Percentiles rank a stretch among this genome's conserved stretches.
Conservation (phyloP, 495 filamentous ascomycete species). For the Podospora didyma region DNA sequence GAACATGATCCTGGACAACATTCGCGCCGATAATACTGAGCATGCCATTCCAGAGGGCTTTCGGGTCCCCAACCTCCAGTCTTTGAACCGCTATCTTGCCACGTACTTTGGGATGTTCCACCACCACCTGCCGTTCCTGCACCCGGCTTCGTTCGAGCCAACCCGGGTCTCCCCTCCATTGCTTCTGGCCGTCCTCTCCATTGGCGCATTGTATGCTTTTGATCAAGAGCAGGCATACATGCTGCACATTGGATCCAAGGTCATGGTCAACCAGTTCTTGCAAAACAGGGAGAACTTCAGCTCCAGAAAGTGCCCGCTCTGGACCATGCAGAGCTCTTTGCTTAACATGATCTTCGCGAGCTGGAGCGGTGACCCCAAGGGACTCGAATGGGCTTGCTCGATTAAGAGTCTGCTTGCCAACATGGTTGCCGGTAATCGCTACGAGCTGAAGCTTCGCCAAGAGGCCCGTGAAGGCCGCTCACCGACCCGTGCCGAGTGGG, state of each 20-base stretch:
- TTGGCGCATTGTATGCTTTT: constrained; percentile 94
- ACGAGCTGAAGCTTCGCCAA: constrained; percentile 87
- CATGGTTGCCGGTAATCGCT: constrained; percentile 97
- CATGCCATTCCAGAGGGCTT: constrained; percentile 83
- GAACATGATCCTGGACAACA: constrained; percentile 76
- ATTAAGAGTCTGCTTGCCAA: constrained; percentile 97
- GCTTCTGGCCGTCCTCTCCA: constrained; percentile 87
- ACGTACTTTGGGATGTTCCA: constrained; percentile 98
- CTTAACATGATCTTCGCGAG: constrained; percentile 99
- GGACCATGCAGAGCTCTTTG: constrained; percentile 94
- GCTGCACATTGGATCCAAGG: constrained; percentile 96
- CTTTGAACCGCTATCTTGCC: constrained; percentile 83
- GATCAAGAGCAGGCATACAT: constrained; percentile 93
- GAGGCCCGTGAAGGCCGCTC: constrained; percentile 77
- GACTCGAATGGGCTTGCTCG: constrained; percentile 96
- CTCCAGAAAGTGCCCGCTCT: constrained; percentile 95
- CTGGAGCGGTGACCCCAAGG: constrained; percentile 98
- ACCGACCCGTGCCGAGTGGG: constrained; percentile 85
- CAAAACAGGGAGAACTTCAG: constrained; percentile 98
- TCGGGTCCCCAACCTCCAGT: constrained; percentile 71
- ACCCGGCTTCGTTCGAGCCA: constrained; percentile 86
- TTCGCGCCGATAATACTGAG: constrained; percentile 73
- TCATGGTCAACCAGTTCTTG: constrained; percentile 92
- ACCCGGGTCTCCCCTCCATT: constrained; percentile 73
- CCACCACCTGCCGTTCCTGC: constrained; percentile 93